A percentile compares a stretch with the other conserved stretches of the same genome.
These are phyloP conservation scores for Chrysochromulina parva DNA, from an alignment of 78 protist genomes.

Conservation along the genomic window DNA sequence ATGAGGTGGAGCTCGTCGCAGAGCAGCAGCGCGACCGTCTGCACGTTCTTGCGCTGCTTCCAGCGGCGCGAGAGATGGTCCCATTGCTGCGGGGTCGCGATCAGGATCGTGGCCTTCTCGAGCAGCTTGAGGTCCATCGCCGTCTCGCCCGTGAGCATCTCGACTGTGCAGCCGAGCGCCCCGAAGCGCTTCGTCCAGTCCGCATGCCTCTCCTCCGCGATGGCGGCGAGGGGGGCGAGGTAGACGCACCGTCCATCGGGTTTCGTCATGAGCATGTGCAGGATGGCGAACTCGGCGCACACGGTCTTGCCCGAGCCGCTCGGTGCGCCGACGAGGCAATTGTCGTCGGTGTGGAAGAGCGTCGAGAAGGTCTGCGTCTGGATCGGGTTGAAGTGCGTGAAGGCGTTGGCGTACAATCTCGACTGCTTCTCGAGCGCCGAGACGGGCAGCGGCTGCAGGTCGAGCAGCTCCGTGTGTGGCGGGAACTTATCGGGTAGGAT, in stretches of 20 bases:
- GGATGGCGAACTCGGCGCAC: slow-evolving; percentile 94
- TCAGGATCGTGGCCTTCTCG: slow-evolving; percentile 39
- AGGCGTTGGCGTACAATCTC: slow-evolving; percentile 35
- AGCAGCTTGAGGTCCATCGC: slow-evolving; percentile 55
- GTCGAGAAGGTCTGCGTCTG: slow-evolving; percentile 91
- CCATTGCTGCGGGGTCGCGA: slow-evolving; percentile 89
- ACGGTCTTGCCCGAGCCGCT: slow-evolving; percentile 95
- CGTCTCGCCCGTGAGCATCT: slow-evolving; percentile 70
- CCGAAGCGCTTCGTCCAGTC: slow-evolving; percentile 46
- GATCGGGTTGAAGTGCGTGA: slow-evolving; percentile 81
- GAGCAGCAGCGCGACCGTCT: slow-evolving; percentile 72
- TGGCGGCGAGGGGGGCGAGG: slow-evolving; percentile 49
- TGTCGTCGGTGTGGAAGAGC: slow-evolving; percentile 76
- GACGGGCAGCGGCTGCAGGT: slow-evolving; percentile 85
- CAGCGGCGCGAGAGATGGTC: slow-evolving; percentile 90
- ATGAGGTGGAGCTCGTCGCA: slow-evolving; percentile 88
- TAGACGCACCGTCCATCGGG: slow-evolving; percentile 33
- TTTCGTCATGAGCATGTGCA: slow-evolving; percentile 38
- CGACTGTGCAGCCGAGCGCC: slow-evolving; percentile 40
- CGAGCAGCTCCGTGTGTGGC: slow-evolving; percentile 87
- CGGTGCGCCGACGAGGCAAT: slow-evolving; percentile 90
- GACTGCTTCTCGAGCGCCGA: slow-evolving; percentile 55
- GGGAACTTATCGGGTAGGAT: slow-evolving; percentile 89
- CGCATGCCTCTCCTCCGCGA: slow-evolving; percentile 39
- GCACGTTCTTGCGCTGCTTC: slow-evolving; percentile 80